Percentiles rank a stretch among this genome's conserved stretches.
Conservation (phyloP, 768 basidiomycete species). For the Gloeostereum incarnatum region DNA sequence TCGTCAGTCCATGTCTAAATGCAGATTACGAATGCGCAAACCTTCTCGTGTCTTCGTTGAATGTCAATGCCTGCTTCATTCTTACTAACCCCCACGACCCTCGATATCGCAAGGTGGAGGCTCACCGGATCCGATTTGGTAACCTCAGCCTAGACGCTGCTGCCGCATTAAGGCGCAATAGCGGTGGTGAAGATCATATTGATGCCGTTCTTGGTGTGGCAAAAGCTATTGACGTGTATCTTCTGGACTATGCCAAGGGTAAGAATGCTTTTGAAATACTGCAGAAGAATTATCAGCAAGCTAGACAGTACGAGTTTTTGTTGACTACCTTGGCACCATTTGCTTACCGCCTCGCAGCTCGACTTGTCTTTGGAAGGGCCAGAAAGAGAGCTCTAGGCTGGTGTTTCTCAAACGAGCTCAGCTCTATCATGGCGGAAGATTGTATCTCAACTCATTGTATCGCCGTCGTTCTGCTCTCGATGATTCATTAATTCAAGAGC, state of each 20-base stretch:
- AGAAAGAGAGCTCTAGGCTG: slow-evolving; percentile 68
- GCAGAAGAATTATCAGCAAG: slow-evolving; percentile 59
- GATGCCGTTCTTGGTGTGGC: slow-evolving; percentile 74
- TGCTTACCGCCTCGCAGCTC: slow-evolving; percentile 25
- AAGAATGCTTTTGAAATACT: slow-evolving; percentile 48
- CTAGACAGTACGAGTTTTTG: slow-evolving; percentile 36
- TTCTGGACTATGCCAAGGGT: slow-evolving; percentile 63
- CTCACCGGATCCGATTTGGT: slow-evolving; percentile 58
- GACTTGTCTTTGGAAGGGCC: slow-evolving; percentile 59
- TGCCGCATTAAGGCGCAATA: slow-evolving; percentile 46
- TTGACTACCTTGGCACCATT: neutral
- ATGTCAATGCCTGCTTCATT: slow-evolving; percentile 66
- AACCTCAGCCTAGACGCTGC: slow-evolving; percentile 61
- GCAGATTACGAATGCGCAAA: slow-evolving; percentile 57
- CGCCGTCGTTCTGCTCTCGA: slow-evolving; percentile 69
- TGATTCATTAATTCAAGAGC: slow-evolving; percentile 54
- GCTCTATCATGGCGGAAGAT: slow-evolving; percentile 64
- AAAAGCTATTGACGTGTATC: slow-evolving; percentile 65
- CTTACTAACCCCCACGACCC: slow-evolving; percentile 67
- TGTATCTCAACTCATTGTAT: slow-evolving; percentile 72
- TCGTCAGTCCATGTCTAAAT: slow-evolving; percentile 49
- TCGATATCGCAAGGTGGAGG: slow-evolving; percentile 56
- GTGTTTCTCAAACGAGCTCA: slow-evolving; percentile 74
- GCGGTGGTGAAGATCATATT: slow-evolving; percentile 71
- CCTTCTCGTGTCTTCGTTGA: slow-evolving; percentile 55